A percentile compares a stretch with the other conserved stretches of the same genome.
Conservation (phyloP, 2,329 filamentous ascomycete species). For the Aspergillus nomiae region DNA sequence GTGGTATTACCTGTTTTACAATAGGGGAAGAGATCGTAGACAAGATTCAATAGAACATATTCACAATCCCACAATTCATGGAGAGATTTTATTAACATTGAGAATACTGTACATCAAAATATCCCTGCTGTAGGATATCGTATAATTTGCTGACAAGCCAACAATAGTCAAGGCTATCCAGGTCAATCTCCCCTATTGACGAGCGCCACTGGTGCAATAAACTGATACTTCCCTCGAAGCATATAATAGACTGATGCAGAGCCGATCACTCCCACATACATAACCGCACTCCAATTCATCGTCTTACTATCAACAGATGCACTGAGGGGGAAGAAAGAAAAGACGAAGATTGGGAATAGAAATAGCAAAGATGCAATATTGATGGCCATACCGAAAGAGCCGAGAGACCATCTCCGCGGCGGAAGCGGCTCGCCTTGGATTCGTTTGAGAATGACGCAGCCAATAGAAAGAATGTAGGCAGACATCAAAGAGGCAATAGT, state of each 20-base stretch:
- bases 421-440: constrained; percentile 45
- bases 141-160: neutral
- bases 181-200: constrained; percentile 31
- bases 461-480: constrained; percentile 50
- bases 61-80: neutral
- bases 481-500: constrained; percentile 44
- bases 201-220: constrained; percentile 42
- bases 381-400: constrained; percentile 46
- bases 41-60: neutral
- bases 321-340: constrained; percentile 48
- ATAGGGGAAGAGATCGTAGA: neutral
- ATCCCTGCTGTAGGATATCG: neutral
- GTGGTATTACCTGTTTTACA: neutral
- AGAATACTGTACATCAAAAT: neutral
- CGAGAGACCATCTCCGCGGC: constrained; percentile 49
- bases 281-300: constrained; percentile 53
- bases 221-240: constrained; percentile 43
- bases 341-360: constrained; percentile 43
- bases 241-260: constrained; percentile 49
- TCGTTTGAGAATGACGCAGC: constrained; percentile 50
- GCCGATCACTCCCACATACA: constrained; percentile 48
- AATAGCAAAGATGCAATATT: constrained; percentile 46
- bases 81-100: neutral
- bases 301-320: constrained; percentile 34
- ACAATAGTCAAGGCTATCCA: neutral